Conservation (phyloP, 1,139 yeast genomes). For the Suhomyces bribrorum region DNA sequence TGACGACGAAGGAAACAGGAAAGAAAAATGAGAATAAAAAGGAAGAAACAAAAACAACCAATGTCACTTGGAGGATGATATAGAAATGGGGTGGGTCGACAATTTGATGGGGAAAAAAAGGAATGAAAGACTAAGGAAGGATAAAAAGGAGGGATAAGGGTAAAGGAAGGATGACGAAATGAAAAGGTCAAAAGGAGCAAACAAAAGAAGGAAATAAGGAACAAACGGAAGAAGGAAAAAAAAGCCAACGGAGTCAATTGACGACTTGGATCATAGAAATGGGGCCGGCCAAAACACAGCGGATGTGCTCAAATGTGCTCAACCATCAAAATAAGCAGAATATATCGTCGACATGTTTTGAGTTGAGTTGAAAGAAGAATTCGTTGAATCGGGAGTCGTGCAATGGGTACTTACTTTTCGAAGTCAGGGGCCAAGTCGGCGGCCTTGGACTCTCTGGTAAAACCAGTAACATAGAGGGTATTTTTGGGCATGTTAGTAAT, state of each 20-base stretch:
- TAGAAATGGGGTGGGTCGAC: too few relatives aligned
- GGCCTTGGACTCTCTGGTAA: slow-evolving; percentile 59
- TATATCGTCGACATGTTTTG: too few relatives aligned
- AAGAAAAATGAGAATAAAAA: not conserved
- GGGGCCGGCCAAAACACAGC: too few relatives aligned
- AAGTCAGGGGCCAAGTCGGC: slow-evolving; percentile 68
- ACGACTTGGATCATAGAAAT: too few relatives aligned
- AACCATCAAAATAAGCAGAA: not conserved
- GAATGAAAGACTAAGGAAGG: slow-evolving; percentile 11
- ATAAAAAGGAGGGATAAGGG: slow-evolving; percentile 9
- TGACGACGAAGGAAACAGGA: not conserved
- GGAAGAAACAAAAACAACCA: not conserved
- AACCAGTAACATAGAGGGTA: slow-evolving; percentile 65
- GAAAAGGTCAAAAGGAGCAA: not conserved
- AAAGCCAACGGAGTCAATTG: too few relatives aligned
- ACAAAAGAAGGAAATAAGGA: not conserved
- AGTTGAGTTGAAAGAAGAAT: too few relatives aligned
- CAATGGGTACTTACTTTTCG: slow-evolving; percentile 55
- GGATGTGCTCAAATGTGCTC: too few relatives aligned
- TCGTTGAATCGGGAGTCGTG: too few relatives aligned
- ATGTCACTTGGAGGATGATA: slow-evolving; percentile 1
- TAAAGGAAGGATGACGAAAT: slow-evolving; percentile 6
- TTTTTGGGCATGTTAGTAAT: slow-evolving; percentile 47
- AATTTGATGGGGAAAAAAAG: too few relatives aligned
- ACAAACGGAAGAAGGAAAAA: too few relatives aligned